phyloP scores from a whole-genome alignment of 2,329 filamentous ascomycete genomes.

The Grosmannia serpens region DNA sequence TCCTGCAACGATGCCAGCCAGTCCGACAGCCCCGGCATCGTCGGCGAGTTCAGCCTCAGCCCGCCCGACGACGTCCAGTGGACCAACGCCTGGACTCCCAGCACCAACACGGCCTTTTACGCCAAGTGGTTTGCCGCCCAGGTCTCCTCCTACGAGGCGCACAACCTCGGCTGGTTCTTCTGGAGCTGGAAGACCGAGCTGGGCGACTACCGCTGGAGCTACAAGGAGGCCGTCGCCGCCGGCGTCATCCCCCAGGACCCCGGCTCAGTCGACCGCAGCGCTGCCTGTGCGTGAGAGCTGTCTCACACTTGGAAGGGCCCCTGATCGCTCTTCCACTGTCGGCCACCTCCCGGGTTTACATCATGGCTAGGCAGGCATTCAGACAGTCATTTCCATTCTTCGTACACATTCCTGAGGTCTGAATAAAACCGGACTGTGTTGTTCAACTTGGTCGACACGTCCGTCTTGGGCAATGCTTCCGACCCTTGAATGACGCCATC shows the following conservation, averaged over 20 bases:
- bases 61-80: constrained; percentile 36
- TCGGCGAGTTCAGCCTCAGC: constrained; percentile 48
- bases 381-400: no score
- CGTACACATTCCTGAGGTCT: no score
- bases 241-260: constrained; percentile 8
- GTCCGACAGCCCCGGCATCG: constrained; percentile 33
- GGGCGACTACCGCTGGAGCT: constrained; percentile 28
- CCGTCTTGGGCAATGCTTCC: no score
- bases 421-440: no score
- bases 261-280: constrained; percentile 1
- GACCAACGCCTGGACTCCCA: constrained; percentile 29
- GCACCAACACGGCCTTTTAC: constrained; percentile 37
- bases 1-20: constrained; percentile 37
- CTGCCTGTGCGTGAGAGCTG: not conserved
- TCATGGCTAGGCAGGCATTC: no score
- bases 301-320: no score
- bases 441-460: no score
- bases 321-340: no score
- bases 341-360: no score
- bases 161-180: constrained; percentile 35
- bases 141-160: constrained; percentile 28
- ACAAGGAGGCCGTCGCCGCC: constrained; percentile 9
- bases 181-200: constrained; percentile 42
- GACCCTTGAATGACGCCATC: no score
- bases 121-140: constrained; percentile 32